Percentiles rank a stretch among this genome's conserved stretches.
phyloP scores from a whole-genome alignment of 192 early-diverging fungal genomes.

The Chytriomyces hyalinus region DNA sequence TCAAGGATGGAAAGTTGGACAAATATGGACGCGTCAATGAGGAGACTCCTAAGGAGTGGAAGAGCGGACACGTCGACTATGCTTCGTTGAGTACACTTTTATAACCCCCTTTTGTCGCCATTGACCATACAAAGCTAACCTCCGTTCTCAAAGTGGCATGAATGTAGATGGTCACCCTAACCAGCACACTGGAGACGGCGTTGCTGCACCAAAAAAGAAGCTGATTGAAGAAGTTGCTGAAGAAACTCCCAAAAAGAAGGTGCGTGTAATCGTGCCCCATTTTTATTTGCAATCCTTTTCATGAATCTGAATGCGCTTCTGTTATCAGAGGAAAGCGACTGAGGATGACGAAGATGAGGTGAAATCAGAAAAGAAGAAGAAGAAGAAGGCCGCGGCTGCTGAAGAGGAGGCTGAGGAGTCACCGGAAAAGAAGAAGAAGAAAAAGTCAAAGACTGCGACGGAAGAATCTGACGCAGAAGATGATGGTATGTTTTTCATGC shows the following conservation, averaged over 20 bases:
- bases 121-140: slow-evolving; percentile 23
- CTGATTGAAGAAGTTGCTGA: slow-evolving; percentile 45
- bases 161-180: slow-evolving; percentile 33
- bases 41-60: slow-evolving; percentile 83
- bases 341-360: too few relatives aligned
- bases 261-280: not conserved
- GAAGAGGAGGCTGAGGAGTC: slow-evolving; percentile 32
- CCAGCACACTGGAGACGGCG: slow-evolving; percentile 24
- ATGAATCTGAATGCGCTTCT: slow-evolving; percentile 29
- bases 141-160: slow-evolving; percentile 17
- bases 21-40: slow-evolving; percentile 94
- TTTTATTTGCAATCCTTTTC: slow-evolving; percentile 18
- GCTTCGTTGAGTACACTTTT: slow-evolving; percentile 39
- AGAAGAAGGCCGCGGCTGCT: slow-evolving; percentile 10
- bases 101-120: not conserved
- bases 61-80: slow-evolving; percentile 61
- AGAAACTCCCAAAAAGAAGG: slow-evolving; percentile 23
- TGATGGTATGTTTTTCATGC: not conserved
- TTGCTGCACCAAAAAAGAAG: slow-evolving; percentile 7
- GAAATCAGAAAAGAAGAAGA: slow-evolving; percentile 28
- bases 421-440: slow-evolving; percentile 36
- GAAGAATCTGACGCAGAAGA: slow-evolving; percentile 1
- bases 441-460: slow-evolving; percentile 38
- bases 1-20: slow-evolving; percentile 97
- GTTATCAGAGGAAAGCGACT: too few relatives aligned